Base-by-base conservation (phyloP, 768 basidiomycete genomes). In the Tricholoma matsutake region DNA sequence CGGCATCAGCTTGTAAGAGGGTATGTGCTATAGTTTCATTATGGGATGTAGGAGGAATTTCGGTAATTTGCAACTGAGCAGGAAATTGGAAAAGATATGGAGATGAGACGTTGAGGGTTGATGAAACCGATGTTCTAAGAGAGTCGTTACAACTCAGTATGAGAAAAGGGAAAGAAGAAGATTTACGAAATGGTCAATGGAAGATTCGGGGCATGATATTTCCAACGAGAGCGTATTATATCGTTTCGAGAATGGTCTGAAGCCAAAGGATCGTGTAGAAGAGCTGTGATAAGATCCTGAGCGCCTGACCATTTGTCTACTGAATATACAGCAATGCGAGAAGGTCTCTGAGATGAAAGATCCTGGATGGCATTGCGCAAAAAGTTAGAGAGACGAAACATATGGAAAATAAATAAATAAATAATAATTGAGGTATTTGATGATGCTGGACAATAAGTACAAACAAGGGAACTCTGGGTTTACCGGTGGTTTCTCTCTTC, bases 211-310 rank as follows among this genome's bases (percentile, higher is more conserved):
- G 57, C 56, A 18, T 60, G 57, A 20, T 68, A 62, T 43, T 72
- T 69, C 85, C 88, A 88, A 32, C 89, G 78, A 41, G 76, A 67
- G 56, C 76, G 78, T 22, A 89, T 66, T 7, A 68, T 66, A 32
- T 76, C 72, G 54, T 76, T 79, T 60, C 81, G 77, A 4, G 71
- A 66, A 25, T 75, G 61, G 63, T 84, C 81, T n/a, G 84, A 83
- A 2, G 79, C 76, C 64, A 93, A 81, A 13, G 90, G 90, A 57
- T 92, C 86, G 47, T 87, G 82, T 14, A 93, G 75, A 35, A 93
- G 77, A 6, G 89, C 88, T 4, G 85, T 85, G 18, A 92, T 82
- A 4, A 93, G 72, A 31, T 87, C 84, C 37, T 75, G 74, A 6
- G 84, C 77, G 37, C 77, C 78, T 18, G 87, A 79, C 70, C 76